Evolutionary conservation across 352 stramenopile species (phyloP).

Genomic region (Halophytophthora polymorphica): DNA sequence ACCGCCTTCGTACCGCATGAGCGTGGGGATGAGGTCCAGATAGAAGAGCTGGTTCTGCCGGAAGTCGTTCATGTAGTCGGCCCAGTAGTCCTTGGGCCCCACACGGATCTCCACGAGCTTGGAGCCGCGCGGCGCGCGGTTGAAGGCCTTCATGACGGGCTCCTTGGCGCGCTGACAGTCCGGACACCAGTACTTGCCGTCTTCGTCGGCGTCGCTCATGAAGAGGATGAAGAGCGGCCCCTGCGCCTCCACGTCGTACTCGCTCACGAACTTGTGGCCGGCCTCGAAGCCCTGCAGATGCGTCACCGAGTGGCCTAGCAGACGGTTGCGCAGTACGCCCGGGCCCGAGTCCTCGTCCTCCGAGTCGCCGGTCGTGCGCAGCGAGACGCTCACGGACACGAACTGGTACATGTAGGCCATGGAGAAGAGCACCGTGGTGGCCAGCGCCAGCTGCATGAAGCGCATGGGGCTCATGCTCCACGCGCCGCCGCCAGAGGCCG

Average conservation of each 20-base stretch:
- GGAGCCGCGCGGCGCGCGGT: constrained; percentile 55
- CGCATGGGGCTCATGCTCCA: constrained; percentile 47
- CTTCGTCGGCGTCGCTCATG: constrained; percentile 66
- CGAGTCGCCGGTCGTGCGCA: constrained; percentile 21
- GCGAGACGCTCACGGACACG: constrained; percentile 43
- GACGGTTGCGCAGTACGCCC: constrained; percentile 32
- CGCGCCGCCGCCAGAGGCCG: neutral
- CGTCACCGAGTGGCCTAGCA: constrained; percentile 58
- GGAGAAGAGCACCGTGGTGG: constrained; percentile 53
- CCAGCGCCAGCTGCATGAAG: constrained; percentile 73
- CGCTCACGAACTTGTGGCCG: constrained; percentile 73
- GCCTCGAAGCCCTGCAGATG: constrained; percentile 70
- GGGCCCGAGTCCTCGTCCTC: constrained; percentile 12
- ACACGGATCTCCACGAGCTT: constrained; percentile 74
- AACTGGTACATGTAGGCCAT: constrained; percentile 76
- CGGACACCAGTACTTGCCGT: constrained; percentile 77
- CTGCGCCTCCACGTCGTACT: constrained; percentile 64
- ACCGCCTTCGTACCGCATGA: constrained; percentile 71
- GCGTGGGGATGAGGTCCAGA: constrained; percentile 71
- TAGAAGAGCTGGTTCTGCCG: constrained; percentile 82
- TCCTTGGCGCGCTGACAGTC: constrained; percentile 73
- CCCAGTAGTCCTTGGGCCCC: constrained; percentile 52
- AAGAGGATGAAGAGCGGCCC: constrained; percentile 73
- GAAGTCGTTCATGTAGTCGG: constrained; percentile 76
- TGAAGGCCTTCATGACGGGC: constrained; percentile 70